These are phyloP conservation scores for Nigrospora osmanthi DNA, from an alignment of 2,329 filamentous ascomycete genomes.

Conservation along the genomic window DNA sequence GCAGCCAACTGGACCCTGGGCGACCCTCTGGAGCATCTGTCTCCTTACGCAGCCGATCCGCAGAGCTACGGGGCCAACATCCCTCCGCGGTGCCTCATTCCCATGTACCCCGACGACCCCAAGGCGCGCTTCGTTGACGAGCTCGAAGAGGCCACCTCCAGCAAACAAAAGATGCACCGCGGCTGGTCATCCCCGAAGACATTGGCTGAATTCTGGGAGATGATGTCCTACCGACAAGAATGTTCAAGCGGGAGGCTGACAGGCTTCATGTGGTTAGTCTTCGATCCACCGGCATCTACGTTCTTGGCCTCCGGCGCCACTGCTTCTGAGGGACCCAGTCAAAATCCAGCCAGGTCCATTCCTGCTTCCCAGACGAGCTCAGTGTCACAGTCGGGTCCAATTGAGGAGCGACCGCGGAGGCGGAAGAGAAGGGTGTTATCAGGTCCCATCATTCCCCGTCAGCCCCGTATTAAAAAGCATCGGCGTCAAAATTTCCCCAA, in stretches of 20 bases:
- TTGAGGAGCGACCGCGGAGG: conserved; percentile 17
- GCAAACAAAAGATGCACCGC: conserved; percentile 47
- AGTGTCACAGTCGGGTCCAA: conserved; percentile 7
- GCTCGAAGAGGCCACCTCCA: conserved; percentile 65
- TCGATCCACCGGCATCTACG: conserved; percentile 46
- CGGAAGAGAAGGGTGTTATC: conserved; percentile 40
- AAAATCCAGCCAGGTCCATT: too few species aligned
- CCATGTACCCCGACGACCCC: conserved; percentile 89
- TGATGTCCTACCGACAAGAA: conserved; percentile 95
- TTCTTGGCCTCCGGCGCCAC: conserved; percentile 19
- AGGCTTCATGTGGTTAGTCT: conserved; percentile 90
- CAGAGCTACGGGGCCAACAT: conserved; percentile 38
- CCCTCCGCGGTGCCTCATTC: conserved; percentile 77
- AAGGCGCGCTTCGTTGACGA: conserved; percentile 87
- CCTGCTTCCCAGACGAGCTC: too few species aligned
- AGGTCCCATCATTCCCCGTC: conserved; percentile 55
- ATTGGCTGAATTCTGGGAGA: conserved; percentile 94
- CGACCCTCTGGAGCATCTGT: conserved; percentile 59
- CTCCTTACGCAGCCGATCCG: conserved; percentile 49
- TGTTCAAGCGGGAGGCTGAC: conserved; percentile 89
- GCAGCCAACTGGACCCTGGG: conserved; percentile 62
- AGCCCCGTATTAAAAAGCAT: conserved; percentile 57
- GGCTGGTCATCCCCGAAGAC: conserved; percentile 78
- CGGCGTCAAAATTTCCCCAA: conserved; percentile 41
- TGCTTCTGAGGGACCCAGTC: too few species aligned